A percentile compares a stretch with the other conserved stretches of the same genome.
Evolutionary conservation across 2,329 filamentous ascomycete species (phyloP).

Genomic region (Calonectria montana): DNA sequence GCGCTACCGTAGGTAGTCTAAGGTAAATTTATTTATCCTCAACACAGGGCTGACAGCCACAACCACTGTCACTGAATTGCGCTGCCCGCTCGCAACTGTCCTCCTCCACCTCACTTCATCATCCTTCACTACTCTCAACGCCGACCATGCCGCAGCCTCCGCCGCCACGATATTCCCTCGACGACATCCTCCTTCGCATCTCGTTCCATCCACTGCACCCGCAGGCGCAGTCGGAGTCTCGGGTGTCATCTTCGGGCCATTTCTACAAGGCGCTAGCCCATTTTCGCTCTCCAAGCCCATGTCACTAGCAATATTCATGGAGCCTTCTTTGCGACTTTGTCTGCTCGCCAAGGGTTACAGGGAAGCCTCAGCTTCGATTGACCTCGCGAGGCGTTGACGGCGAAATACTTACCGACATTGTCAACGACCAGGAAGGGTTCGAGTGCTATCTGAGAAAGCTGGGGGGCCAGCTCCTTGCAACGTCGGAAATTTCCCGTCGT

Average conservation of each 20-base stretch:
- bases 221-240: not conserved
- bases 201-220: not conserved
- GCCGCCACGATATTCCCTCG: not conserved
- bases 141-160: not conserved
- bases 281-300: not conserved
- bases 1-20: too few relatives aligned
- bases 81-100: too few relatives aligned
- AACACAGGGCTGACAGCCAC: too few relatives aligned
- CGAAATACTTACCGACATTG: not conserved
- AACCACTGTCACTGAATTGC: too few relatives aligned
- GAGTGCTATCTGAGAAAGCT: not conserved
- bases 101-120: too few relatives aligned
- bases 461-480: not conserved
- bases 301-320: not conserved
- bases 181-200: not conserved
- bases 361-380: not conserved
- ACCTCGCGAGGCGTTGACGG: not conserved
- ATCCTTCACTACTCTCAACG: too few relatives aligned
- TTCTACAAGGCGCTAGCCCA: not conserved
- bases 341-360: not conserved
- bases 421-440: not conserved
- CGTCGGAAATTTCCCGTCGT: not conserved
- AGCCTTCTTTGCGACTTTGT: not conserved
- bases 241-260: not conserved
- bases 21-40: too few relatives aligned